phyloP scores from a whole-genome alignment of 2,329 filamentous ascomycete species.

The Beauveria scarabaeidicola region DNA sequence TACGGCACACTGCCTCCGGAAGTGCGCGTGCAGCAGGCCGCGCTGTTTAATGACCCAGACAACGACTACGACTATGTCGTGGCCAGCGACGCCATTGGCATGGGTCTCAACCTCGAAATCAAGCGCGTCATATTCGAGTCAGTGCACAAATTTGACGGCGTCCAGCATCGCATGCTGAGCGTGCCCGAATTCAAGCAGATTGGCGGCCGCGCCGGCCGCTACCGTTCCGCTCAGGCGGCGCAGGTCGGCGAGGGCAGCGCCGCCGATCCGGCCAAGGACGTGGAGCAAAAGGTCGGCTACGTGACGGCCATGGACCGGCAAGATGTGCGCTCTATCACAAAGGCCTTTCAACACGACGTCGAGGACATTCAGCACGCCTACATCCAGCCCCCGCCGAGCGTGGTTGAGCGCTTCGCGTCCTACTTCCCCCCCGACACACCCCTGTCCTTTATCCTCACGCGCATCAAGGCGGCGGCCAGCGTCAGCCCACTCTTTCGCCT shows the following conservation, averaged over 20 bases:
- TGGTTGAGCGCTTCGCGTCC: slow-evolving; percentile 67
- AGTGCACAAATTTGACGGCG: slow-evolving; percentile 62
- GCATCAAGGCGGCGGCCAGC: slow-evolving; percentile 60
- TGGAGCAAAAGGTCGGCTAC: slow-evolving; percentile 46
- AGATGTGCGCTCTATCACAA: slow-evolving; percentile 56
- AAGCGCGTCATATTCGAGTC: slow-evolving; percentile 85
- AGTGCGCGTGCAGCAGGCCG: slow-evolving; percentile 82
- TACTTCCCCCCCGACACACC: slow-evolving; percentile 78
- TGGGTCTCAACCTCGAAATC: slow-evolving; percentile 91
- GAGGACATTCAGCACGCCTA: slow-evolving; percentile 62
- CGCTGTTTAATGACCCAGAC: slow-evolving; percentile 86
- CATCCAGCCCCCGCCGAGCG: slow-evolving; percentile 60
- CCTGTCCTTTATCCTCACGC: slow-evolving; percentile 72
- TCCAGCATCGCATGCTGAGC: slow-evolving; percentile 46
- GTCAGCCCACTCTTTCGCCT: slow-evolving; percentile 62
- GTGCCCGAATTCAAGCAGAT: slow-evolving; percentile 90
- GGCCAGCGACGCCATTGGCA: slow-evolving; percentile 92
- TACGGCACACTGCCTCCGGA: slow-evolving; percentile 90
- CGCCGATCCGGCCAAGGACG: slow-evolving; percentile 13
- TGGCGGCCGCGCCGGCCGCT: slow-evolving; percentile 83
- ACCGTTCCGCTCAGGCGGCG: slow-evolving; percentile 59
- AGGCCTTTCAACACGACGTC: slow-evolving; percentile 55
- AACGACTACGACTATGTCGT: slow-evolving; percentile 95
- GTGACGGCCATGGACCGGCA: slow-evolving; percentile 69
- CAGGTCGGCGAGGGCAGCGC: slow-evolving; percentile 11